Base-by-base conservation (phyloP, 2,329 filamentous ascomycete species). In the Apiospora arundinis region DNA sequence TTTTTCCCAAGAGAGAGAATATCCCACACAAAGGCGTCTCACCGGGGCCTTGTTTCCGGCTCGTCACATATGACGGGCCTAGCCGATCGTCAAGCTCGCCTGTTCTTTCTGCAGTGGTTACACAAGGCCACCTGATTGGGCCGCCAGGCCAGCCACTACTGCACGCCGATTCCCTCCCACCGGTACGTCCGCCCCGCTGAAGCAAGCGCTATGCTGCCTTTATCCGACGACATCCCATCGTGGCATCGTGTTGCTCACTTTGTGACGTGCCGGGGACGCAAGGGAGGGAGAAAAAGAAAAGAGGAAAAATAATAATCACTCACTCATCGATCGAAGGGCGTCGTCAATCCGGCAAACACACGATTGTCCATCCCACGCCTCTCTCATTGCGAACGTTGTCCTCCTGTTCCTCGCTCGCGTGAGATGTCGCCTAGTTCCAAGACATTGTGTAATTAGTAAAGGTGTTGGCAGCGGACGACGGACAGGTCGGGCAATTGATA, bases 221-320 rank as follows among this genome's bases (percentile, higher is more conserved):
- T 63, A 63, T 63, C 56, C 56, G 56, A 63, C 56, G 56, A 63
- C 56, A 63, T 63, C 56, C n/a, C 56, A 63, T 63, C 56, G 18
- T 9, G 32, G 32, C 32, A 32, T 32, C 6, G 32, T 32, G 32
- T 56, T 28, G 18, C 32, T 40, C 21, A 18, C 8, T 5, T n/a
- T 21, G 56, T 40, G 32, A 40, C 40, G 32, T n/a, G 21, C 56
- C 56, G 9, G 23, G 16, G 6, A 40, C 56, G 18, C 56, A 63
- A 63, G 32, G 56, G 56, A n/a, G 56, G 56, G 2, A 40, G 12
- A n/a, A 9, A 32, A n/a, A 28, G n/a, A 11, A n/a, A 40, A 6
- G 37, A n/a, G 7, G 12, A 11, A 60, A 4, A 37, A 8, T 37
- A 56, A 56, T 14, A 25, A 49, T 12, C n/a, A 11, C 48, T 49